Base-by-base conservation (phyloP, 2,329 filamentous ascomycete genomes). In the Fusarium tupiense region DNA sequence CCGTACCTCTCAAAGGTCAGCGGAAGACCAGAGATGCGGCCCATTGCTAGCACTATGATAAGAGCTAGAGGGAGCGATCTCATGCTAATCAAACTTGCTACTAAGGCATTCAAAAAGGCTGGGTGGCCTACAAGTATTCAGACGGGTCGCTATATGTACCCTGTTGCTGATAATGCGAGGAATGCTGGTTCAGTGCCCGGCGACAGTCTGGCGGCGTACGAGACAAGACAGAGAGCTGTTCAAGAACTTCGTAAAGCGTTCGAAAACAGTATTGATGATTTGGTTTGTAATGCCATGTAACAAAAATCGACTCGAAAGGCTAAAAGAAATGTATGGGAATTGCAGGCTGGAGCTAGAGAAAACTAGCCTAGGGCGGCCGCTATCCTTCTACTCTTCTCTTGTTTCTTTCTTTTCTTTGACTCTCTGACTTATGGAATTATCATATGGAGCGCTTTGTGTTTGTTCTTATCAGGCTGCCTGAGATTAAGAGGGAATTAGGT, bases 121-220 rank as follows among this genome's bases (percentile, higher is more conserved):
- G 19, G 0, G 0, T 54, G 50, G 50, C 33, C 33, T 29, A 38
- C 13, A 17, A 38, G 20, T 2, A 22, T 38, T 10, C 33, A 29
- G 33, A 38, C 33, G 0, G 50, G 50, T 0, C 50, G 50, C 7
- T 38, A 54, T 2, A 54, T 29, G 50, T 38, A 38, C 3, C 24
- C 50, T 0, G 1, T 29, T 38, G 50, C 50, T 1, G 0, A 54
- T 1, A 54, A 29, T 9, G 13, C 9, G 19, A 38, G 50, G 33
- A 26, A 37, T 38, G n/a, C 9, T 0, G 33, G 0, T 10, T 24
- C 22, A 13, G 3, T 0, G n/a, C n/a, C n/a, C n/a, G n/a, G n/a
- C n/a, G n/a, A n/a, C n/a, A n/a, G n/a, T n/a, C n/a, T n/a, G n/a
- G n/a, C n/a, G n/a, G n/a, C n/a, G n/a, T n/a, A n/a, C n/a, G n/a